These are phyloP conservation scores for Penicillium sp. DNA, from an alignment of 2,329 filamentous ascomycete species.

Conservation along the genomic window DNA sequence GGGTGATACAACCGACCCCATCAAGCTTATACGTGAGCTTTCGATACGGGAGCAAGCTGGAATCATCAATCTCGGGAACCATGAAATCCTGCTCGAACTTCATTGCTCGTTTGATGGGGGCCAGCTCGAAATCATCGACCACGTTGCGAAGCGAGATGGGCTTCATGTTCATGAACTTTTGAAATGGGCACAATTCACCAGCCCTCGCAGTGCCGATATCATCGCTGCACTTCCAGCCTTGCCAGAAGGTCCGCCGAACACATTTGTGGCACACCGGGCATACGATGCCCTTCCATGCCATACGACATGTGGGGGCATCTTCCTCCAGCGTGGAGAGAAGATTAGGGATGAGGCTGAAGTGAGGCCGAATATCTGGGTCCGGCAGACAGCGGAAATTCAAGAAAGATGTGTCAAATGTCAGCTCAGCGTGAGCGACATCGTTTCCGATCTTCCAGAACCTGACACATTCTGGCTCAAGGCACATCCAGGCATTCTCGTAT, in stretches of 20 bases:
- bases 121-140: slow-evolving; percentile 31
- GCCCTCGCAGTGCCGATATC: slow-evolving; percentile 17
- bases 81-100: slow-evolving; percentile 26
- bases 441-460: slow-evolving; percentile 54
- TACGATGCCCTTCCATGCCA: slow-evolving; percentile 61
- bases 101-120: slow-evolving; percentile 26
- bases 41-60: slow-evolving; percentile 30
- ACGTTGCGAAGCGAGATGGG: slow-evolving; percentile 33
- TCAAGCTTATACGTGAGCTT: slow-evolving; percentile 34
- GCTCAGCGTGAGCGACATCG: slow-evolving; percentile 25
- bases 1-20: slow-evolving; percentile 48
- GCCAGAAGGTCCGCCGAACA: slow-evolving; percentile 58
- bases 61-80: slow-evolving; percentile 31
- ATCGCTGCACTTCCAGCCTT: slow-evolving; percentile 56
- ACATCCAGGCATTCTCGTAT: slow-evolving; percentile 55
- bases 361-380: slow-evolving; percentile 33
- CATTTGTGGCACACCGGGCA: slow-evolving; percentile 63
- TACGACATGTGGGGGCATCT: slow-evolving; percentile 44
- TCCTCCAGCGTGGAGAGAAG: slow-evolving; percentile 39
- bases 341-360: slow-evolving; percentile 41
- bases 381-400: slow-evolving; percentile 52
- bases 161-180: slow-evolving; percentile 29
- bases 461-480: slow-evolving; percentile 51
- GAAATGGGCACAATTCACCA: slow-evolving; percentile 50
- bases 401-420: slow-evolving; percentile 56